These are phyloP conservation scores for Mycena filopes DNA, from an alignment of 768 basidiomycete species.

Conservation along the genomic window DNA sequence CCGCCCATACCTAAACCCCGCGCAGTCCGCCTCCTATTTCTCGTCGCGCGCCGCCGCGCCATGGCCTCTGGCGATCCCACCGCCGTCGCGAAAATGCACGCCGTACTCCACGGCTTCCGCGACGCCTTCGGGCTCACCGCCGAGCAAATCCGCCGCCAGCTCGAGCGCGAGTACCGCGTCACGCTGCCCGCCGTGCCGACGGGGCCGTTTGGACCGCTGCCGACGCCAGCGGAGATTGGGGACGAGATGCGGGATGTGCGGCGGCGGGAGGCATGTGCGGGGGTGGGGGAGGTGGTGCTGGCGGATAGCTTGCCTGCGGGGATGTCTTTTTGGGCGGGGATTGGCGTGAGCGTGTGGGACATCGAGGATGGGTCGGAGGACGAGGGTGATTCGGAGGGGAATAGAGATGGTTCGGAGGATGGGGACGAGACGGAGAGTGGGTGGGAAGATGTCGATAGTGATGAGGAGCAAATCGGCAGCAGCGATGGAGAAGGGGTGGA, in stretches of 20 bases:
- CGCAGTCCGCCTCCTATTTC: conserved; percentile 1
- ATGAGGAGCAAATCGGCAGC: too few relatives aligned
- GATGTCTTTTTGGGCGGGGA: too few relatives aligned
- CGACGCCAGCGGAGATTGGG: not conserved
- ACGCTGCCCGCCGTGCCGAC: not conserved
- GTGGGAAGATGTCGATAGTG: too few relatives aligned
- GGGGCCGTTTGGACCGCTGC: not conserved
- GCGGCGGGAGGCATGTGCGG: not conserved
- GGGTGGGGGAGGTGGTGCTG: not conserved
- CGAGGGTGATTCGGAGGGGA: too few relatives aligned
- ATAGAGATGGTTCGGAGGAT: too few relatives aligned
- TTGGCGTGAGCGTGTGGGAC: too few relatives aligned
- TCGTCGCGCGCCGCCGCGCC: conserved; percentile 22
- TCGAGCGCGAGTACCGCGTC: conserved; percentile 19
- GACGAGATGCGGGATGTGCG: not conserved
- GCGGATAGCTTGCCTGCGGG: too few relatives aligned
- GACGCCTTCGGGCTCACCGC: not conserved
- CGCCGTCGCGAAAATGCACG: conserved; percentile 8
- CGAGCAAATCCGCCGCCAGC: not conserved
- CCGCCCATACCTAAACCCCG: not conserved
- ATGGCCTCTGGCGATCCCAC: conserved; percentile 7
- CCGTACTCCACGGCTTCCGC: not conserved
- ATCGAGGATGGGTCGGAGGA: too few relatives aligned
- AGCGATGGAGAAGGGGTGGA: too few relatives aligned
- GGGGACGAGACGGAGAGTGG: too few relatives aligned